phyloP scores from a whole-genome alignment of 75 land plant genomes.

The Sequoia sempervirens region DNA sequence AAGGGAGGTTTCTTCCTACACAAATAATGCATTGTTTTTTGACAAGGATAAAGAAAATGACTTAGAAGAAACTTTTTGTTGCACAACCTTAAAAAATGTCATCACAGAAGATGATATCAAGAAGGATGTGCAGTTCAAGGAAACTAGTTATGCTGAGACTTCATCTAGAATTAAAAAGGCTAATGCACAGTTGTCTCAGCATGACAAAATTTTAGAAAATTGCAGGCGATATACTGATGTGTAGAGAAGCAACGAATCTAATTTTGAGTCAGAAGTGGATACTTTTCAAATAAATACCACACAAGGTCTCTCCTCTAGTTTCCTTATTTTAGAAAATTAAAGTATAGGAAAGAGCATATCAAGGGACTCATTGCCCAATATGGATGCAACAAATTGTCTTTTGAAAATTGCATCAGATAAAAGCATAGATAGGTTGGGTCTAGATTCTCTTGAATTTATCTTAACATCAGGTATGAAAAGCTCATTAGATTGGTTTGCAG shows the following conservation, averaged over 20 bases:
- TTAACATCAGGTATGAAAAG: constrained; percentile 4
- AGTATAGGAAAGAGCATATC: neutral
- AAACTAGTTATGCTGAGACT: neutral
- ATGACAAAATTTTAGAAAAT: neutral
- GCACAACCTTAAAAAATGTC: too few relatives aligned
- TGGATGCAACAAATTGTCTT: constrained; percentile 8
- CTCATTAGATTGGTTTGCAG: constrained; percentile 26
- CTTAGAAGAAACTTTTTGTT: too few relatives aligned
- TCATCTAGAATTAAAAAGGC: neutral
- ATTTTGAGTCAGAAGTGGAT: neutral
- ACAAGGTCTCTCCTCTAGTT: constrained; percentile 1
- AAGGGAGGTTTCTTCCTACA: too few relatives aligned
- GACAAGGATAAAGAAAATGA: too few relatives aligned
- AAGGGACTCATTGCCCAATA: neutral
- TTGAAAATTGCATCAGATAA: neutral
- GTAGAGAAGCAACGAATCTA: neutral
- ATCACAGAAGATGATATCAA: too few relatives aligned
- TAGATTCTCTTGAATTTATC: neutral
- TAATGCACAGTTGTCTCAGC: neutral
- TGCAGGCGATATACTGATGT: neutral
- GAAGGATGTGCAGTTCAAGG: neutral
- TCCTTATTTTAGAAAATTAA: neutral
- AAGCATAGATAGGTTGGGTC: neutral
- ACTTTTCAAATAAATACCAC: neutral
- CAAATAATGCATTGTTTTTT: too few relatives aligned